Evolutionary conservation across 176 grass and related monocot species (phyloP).

Genomic region (Aegilops tauschii): DNA sequence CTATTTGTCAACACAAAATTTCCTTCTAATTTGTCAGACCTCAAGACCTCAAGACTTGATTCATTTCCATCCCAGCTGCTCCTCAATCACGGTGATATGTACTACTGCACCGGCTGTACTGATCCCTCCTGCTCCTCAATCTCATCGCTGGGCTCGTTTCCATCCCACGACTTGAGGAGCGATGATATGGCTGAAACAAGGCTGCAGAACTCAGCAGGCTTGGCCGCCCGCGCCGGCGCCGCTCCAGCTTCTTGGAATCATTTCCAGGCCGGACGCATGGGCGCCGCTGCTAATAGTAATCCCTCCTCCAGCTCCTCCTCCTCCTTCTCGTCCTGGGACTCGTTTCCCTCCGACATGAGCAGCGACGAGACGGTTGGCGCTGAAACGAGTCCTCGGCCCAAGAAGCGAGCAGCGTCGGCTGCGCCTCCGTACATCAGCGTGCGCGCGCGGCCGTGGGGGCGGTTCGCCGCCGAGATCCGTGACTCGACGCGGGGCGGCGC

Average conservation of each 20-base stretch:
- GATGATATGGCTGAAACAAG: background rate
- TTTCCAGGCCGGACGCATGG: background rate
- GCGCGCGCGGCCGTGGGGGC: background rate
- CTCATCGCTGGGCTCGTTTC: background rate
- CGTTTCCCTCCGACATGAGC: background rate
- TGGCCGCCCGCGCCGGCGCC: no score
- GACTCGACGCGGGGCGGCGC: slow-evolving; percentile 31
- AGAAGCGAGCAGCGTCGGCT: background rate
- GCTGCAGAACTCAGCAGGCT: no score
- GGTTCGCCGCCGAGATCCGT: background rate
- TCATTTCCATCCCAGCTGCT: no score
- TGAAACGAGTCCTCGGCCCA: background rate
- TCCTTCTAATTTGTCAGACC: background rate
- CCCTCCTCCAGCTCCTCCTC: background rate
- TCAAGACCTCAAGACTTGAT: no score
- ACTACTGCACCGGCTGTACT: background rate
- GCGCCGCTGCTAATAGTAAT: no score
- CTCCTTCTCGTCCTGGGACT: background rate
- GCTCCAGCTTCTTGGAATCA: no score
- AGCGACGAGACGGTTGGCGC: background rate
- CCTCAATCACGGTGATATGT: background rate
- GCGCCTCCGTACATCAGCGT: background rate
- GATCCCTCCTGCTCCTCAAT: background rate
- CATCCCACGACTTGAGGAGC: background rate
- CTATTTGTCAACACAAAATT: no score